Evolutionary conservation across 768 basidiomycete species (phyloP), one percentile per base, ranked within the genome.

Genomic region (Leccinum rimulosum): DNA sequence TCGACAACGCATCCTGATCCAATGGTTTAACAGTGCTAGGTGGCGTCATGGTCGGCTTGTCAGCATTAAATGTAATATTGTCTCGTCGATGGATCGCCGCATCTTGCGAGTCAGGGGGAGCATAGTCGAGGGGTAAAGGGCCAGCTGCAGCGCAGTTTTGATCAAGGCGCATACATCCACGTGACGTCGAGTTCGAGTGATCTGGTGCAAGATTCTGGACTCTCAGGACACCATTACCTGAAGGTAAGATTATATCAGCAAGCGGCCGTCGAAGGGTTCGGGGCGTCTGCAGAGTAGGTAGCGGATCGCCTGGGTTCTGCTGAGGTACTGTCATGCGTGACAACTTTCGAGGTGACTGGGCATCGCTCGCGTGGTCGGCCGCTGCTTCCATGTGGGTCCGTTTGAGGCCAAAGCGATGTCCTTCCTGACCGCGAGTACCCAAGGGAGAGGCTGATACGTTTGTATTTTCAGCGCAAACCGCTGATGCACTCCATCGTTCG

Each of bases 221-320:
- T 25, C 22, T 14, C 2, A 51, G 10, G 14, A n/a, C 33, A 48
- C 55, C 43, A 22, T n/a, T 51, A 0, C 30, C 28, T 15, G 56
- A 36, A 27, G 61, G 40, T 1, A 60, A 35, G 17, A 48, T 59
- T 25, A 70, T 49, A 50, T 66, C 68, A n/a, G 56, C 50, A 31
- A 70, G 63, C 0, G 68, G 68, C 11, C 45, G 68, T 57, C 66
- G 56, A 17, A 57, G 61, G 3, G 68, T 67, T 51, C 14, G 58
- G 0, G 63, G 64, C 25, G 61, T 66, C 33, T 36, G 60, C 33
- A 50, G 28, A 27, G 50, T 14, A 17, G 30, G 27, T 6, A 27
- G 58, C 33, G 35, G 19, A 33, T 47, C 51, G 14, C 36, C 22
- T 47, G 50, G 25, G 36, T 49, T 31, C 8, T 38, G 52, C 25